phyloP scores from a whole-genome alignment of 495 filamentous ascomycete species.

The Talaromyces thailandensis region DNA sequence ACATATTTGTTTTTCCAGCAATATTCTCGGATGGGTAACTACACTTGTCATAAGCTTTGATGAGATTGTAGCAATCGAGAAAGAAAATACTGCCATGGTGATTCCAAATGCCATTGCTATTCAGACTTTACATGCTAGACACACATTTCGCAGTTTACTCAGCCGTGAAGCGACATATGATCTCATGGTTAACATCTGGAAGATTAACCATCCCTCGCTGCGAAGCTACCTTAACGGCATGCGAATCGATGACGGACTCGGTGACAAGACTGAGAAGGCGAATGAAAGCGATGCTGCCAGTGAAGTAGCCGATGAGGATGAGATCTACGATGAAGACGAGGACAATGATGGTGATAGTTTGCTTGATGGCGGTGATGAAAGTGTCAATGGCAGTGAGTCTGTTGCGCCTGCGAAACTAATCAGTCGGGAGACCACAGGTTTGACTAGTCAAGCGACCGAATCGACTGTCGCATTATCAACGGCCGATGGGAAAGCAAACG shows the following conservation, averaged over 20 bases:
- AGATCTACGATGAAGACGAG: slow-evolving; percentile 70
- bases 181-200: slow-evolving; percentile 95
- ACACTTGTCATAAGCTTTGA: slow-evolving; percentile 97
- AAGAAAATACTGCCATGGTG: slow-evolving; percentile 88
- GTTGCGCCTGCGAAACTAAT: slow-evolving; percentile 44
- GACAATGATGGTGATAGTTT: slow-evolving; percentile 56
- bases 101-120: slow-evolving; percentile 98
- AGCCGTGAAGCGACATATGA: slow-evolving; percentile 95
- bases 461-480: slow-evolving; percentile 13
- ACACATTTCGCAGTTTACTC: slow-evolving; percentile 91
- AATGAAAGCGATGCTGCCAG: slow-evolving; percentile 51
- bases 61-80: slow-evolving; percentile 93
- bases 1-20: slow-evolving; percentile 97
- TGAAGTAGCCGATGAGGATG: slow-evolving; percentile 52
- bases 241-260: slow-evolving; percentile 65
- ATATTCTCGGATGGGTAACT: slow-evolving; percentile 96
- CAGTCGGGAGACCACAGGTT: slow-evolving; percentile 58
- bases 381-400: slow-evolving; percentile 50
- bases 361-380: slow-evolving; percentile 51
- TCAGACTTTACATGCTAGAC: slow-evolving; percentile 87
- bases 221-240: slow-evolving; percentile 86
- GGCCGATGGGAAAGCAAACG: slow-evolving; percentile 40
- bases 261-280: slow-evolving; percentile 82
- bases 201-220: slow-evolving; percentile 83
- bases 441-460: slow-evolving; percentile 25